phyloP scores from a whole-genome alignment of 1,284 basidiomycete species.

The Ceratobasidium sp. region DNA sequence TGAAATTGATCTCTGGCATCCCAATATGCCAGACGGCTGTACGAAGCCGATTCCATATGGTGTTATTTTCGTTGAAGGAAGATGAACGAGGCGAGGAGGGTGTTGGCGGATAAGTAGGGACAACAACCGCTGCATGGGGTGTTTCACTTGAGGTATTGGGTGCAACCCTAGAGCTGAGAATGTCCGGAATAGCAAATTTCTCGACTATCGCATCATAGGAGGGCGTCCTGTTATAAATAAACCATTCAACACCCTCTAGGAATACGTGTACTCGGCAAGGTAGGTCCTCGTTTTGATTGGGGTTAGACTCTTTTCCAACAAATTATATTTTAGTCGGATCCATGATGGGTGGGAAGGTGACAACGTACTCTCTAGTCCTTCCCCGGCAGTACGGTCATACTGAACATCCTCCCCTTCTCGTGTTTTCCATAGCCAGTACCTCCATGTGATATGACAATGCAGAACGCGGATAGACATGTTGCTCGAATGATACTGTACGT shows the following conservation, averaged over 20 bases:
- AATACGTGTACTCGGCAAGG: conserved; percentile 84
- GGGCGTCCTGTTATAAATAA: conserved; percentile 88
- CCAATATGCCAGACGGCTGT: conserved; percentile 59
- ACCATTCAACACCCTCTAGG: conserved; percentile 89
- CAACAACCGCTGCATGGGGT: conserved; percentile 48
- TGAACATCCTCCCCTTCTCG: conserved; percentile 75
- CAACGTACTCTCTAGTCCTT: conserved; percentile 60
- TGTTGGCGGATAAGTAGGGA: conserved; percentile 51
- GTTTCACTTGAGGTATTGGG: conserved; percentile 39
- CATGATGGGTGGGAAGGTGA: neutral
- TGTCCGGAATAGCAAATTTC: conserved; percentile 62
- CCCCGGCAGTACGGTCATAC: conserved; percentile 66
- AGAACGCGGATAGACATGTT: conserved; percentile 88
- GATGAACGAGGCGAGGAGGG: conserved; percentile 34
- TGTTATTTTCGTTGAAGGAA: conserved; percentile 39
- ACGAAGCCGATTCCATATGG: conserved; percentile 26
- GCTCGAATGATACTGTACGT: conserved; percentile 88
- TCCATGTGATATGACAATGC: conserved; percentile 88
- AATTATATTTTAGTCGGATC: neutral
- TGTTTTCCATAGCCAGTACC: conserved; percentile 88
- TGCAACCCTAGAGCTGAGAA: neutral
- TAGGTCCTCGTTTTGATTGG: conserved; percentile 57
- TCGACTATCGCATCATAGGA: conserved; percentile 88
- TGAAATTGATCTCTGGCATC: conserved; percentile 77
- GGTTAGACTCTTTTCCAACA: conserved; percentile 21